Percentiles rank a stretch among this genome's conserved stretches.
Conservation (phyloP, 805 yeast genomes). For the Spathaspora passalidarum region DNA sequence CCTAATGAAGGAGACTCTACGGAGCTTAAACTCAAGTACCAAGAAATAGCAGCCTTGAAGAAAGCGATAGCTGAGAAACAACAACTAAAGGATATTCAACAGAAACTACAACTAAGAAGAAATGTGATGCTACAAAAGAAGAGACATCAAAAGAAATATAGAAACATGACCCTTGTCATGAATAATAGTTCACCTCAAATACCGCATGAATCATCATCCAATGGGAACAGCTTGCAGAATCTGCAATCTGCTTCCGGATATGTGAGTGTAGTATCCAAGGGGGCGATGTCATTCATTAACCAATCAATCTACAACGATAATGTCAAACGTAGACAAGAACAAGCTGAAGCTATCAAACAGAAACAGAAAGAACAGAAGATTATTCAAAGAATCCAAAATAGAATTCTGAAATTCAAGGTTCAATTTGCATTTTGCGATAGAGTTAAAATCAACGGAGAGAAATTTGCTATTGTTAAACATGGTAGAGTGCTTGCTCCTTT, state of each 20-base stretch:
- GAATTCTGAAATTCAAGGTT: slow-evolving; percentile 26
- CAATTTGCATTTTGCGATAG: slow-evolving; percentile 47
- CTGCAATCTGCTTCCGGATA: slow-evolving; percentile 10
- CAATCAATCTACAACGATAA: slow-evolving; percentile 22
- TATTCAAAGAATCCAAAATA: slow-evolving; percentile 14
- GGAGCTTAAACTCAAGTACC: slow-evolving; percentile 17
- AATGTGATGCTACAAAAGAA: background rate
- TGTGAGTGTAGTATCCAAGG: slow-evolving; percentile 28
- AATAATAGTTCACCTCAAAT: slow-evolving; percentile 11
- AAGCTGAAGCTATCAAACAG: background rate
- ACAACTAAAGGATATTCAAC: slow-evolving; percentile 6
- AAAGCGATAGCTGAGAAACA: slow-evolving; percentile 23
- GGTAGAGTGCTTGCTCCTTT: slow-evolving; percentile 43
- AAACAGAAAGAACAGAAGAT: slow-evolving; percentile 16
- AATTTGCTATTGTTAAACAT: slow-evolving; percentile 39
- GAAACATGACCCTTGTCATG: slow-evolving; percentile 31
- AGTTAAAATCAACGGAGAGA: slow-evolving; percentile 35
- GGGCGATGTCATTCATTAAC: slow-evolving; percentile 40
- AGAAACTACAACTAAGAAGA: background rate
- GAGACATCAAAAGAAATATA: background rate
- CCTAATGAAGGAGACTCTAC: background rate
- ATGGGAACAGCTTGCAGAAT: background rate
- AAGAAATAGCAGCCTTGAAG: slow-evolving; percentile 27
- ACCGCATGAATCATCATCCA: background rate
- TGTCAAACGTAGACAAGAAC: slow-evolving; percentile 12